phyloP scores from a whole-genome alignment of 2,329 filamentous ascomycete species.

The Claviceps arundinis region DNA sequence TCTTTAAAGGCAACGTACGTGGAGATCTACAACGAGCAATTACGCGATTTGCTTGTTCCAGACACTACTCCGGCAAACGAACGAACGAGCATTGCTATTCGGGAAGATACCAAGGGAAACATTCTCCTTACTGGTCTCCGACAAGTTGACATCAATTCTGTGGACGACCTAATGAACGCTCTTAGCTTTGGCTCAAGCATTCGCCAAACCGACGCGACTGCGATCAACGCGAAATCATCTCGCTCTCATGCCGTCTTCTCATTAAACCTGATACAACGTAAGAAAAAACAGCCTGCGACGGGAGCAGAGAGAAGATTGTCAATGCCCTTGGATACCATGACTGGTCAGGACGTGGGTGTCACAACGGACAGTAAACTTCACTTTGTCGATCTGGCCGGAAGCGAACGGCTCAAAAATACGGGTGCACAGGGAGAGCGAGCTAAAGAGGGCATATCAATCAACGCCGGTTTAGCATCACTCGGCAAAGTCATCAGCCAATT shows the following conservation, averaged over 20 bases:
- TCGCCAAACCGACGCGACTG: constrained; percentile 91
- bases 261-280: constrained; percentile 81
- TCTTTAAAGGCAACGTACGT: constrained; percentile 88
- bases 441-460: constrained; percentile 95
- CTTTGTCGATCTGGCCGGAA: constrained; percentile 94
- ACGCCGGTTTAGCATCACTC: constrained; percentile 82
- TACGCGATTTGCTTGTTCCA: constrained; percentile 76
- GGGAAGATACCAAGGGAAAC: constrained; percentile 87
- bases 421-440: constrained; percentile 89
- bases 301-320: constrained; percentile 73
- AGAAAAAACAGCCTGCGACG: constrained; percentile 41
- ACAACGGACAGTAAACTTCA: constrained; percentile 97
- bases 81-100: constrained; percentile 71
- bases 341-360: constrained; percentile 50
- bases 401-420: constrained; percentile 93
- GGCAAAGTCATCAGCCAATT: constrained; percentile 98
- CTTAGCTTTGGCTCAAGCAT: constrained; percentile 89
- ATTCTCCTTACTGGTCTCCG: constrained; percentile 86
- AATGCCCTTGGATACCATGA: constrained; percentile 69
- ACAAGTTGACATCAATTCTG: constrained; percentile 78
- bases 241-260: constrained; percentile 97
- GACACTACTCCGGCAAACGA: constrained; percentile 58
- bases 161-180: constrained; percentile 79
- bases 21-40: constrained; percentile 94
- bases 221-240: constrained; percentile 94